Base-by-base conservation (phyloP, 768 basidiomycete species). In the Fomitopsis pulvina region DNA sequence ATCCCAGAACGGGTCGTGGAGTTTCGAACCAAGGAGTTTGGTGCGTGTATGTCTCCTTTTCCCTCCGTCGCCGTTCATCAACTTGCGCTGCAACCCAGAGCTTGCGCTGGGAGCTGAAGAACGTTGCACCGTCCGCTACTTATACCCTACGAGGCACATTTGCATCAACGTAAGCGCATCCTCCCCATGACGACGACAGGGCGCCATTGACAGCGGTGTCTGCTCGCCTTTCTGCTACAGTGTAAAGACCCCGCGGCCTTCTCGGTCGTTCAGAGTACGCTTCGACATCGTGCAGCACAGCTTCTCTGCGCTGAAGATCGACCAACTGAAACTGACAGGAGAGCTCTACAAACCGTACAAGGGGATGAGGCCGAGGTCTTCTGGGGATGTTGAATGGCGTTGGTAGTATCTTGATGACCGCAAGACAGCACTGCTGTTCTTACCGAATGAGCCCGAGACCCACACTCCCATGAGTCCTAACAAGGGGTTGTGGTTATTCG, bases 301-400 rank as follows among this genome's bases (percentile, higher is more conserved):
- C 29, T 89, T 85, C 63, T 91, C 90, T 5, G 76, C 85, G 18
- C 70, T 95, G 41, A 89, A 87, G 59, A 83, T 95, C 3, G 89
- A 93, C 52, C 87, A 92, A 57, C 76, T 95, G 39, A 90, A 83
- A 65, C 70, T 90, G 24, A 82, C 74, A 2, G 83, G 86, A 11
- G 90, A 93, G 63, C 67, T 66, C 10, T 94, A 94, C 66, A 95
- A 94, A 66, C 87, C 88, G 10, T 96, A 87, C 69, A 95, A 94
- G 66, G 93, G 93, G 14, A 85, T 96, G 45, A 72, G 92, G 60
- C 80, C 83, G 40, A 71, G 75, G 34, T 78, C 79, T 27, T 63
- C 70, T n/a, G 87, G 85, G 1, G 75, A 78, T 47, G 71, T 91
- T 3, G 90, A 92, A 65, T 90, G 74, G 64, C 60, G 78, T 47